Percentiles rank a stretch among this genome's conserved stretches.
Evolutionary conservation across 495 filamentous ascomycete genomes (phyloP).

Genomic region (Lichina pygmaea): DNA sequence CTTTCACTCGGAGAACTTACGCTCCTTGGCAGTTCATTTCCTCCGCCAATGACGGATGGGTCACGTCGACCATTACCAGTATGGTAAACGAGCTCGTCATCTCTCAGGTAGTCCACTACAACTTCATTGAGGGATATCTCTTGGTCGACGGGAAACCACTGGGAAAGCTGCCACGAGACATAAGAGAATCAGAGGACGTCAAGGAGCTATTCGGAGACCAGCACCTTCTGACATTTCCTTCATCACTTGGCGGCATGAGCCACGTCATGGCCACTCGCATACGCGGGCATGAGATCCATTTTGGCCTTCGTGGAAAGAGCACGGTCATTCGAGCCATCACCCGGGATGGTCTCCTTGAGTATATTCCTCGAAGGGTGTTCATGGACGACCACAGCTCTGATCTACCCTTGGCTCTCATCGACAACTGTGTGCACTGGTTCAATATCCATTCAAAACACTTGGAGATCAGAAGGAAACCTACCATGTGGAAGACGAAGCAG

Average conservation of each 20-base stretch:
- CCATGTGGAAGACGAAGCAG: background rate
- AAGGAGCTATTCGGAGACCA: slow-evolving; percentile 23
- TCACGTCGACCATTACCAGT: slow-evolving; percentile 7
- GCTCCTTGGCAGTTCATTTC: slow-evolving; percentile 8
- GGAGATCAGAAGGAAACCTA: background rate
- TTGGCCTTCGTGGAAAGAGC: slow-evolving; percentile 16
- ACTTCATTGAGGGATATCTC: slow-evolving; percentile 21
- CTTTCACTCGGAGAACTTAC: slow-evolving; percentile 1
- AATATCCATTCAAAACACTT: background rate
- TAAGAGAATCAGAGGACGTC: slow-evolving; percentile 12
- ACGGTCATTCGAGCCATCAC: slow-evolving; percentile 14
- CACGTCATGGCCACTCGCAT: slow-evolving; percentile 12
- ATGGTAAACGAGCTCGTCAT: slow-evolving; percentile 2
- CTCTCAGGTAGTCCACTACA: slow-evolving; percentile 14
- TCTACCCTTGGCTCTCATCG: background rate
- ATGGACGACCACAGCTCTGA: background rate
- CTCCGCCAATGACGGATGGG: slow-evolving; percentile 11
- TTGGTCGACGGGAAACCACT: slow-evolving; percentile 20
- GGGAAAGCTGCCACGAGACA: slow-evolving; percentile 19
- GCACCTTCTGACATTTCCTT: slow-evolving; percentile 18
- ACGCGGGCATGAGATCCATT: slow-evolving; percentile 17
- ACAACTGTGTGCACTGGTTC: slow-evolving; percentile 1
- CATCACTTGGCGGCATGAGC: slow-evolving; percentile 18
- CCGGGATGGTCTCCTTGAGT: slow-evolving; percentile 8
- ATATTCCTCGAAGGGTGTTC: slow-evolving; percentile 12